phyloP scores from a whole-genome alignment of 306 rosid species.

The Benincasa hispida region DNA sequence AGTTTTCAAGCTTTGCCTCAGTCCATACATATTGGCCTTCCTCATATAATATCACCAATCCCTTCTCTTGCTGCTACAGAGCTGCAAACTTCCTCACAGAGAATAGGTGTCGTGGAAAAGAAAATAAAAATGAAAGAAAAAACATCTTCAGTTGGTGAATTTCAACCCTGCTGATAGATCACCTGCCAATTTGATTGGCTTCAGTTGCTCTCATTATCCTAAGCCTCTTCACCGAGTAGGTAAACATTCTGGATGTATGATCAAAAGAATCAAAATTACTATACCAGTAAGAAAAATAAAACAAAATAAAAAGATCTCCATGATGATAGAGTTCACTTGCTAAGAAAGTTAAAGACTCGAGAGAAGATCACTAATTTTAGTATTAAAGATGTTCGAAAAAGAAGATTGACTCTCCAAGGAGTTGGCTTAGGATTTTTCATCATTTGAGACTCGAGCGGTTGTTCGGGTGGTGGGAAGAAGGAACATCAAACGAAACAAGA shows the following conservation, averaged over 20 bases:
- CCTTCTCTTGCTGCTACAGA: slow-evolving; percentile 53
- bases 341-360: not conserved
- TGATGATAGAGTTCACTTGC: not conserved
- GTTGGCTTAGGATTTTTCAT: not conserved
- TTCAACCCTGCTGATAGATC: slow-evolving; percentile 8
- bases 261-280: not conserved
- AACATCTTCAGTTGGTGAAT: not conserved
- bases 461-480: not conserved
- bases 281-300: not conserved
- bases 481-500: not conserved
- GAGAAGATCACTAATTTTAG: not conserved
- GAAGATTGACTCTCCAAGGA: not conserved
- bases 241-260: slow-evolving; percentile 54
- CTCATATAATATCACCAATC: slow-evolving; percentile 35
- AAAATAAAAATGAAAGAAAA: not conserved
- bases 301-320: not conserved
- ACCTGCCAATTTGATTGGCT: slow-evolving; percentile 67
- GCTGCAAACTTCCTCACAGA: slow-evolving; percentile 38
- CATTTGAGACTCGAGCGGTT: not conserved
- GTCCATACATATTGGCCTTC: slow-evolving; percentile 25
- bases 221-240: slow-evolving; percentile 67
- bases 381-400: not conserved
- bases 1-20: not conserved
- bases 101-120: not conserved
- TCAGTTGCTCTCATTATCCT: slow-evolving; percentile 79